phyloP scores from a whole-genome alignment of 352 stramenopile genomes.

The Globisporangium canariense region DNA sequence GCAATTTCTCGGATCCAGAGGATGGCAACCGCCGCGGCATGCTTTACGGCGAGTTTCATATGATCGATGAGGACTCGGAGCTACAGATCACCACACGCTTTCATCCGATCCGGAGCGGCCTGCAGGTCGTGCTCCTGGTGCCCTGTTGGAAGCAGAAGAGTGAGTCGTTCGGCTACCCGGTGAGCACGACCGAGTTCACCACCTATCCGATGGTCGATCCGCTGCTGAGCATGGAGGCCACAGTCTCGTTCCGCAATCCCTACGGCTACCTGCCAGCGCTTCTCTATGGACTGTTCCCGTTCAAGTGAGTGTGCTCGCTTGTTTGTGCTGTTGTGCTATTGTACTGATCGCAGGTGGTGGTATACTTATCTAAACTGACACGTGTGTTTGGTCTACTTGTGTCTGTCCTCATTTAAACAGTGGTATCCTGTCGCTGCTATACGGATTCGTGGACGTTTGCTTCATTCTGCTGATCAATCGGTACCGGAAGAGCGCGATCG shows the following conservation, averaged over 20 bases:
- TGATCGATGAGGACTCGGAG: conserved; percentile 31
- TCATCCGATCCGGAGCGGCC: conserved; percentile 37
- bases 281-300: conserved; percentile 78
- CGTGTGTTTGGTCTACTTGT: not conserved
- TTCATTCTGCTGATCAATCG: conserved; percentile 70
- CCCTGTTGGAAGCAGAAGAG: conserved; percentile 85
- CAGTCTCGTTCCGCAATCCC: conserved; percentile 71
- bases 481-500: conserved; percentile 68
- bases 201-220: conserved; percentile 74
- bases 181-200: conserved; percentile 65
- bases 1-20: conserved; percentile 52
- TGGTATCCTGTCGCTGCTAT: conserved; percentile 66
- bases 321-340: not conserved
- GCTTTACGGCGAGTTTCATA: conserved; percentile 60
- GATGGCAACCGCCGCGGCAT: conserved; percentile 34
- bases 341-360: conserved; percentile 6
- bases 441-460: conserved; percentile 58
- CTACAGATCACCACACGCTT: conserved; percentile 52
- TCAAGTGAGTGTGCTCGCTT: conserved; percentile 56
- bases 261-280: conserved; percentile 82
- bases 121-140: conserved; percentile 69
- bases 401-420: conserved; percentile 27
- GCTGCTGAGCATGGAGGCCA: conserved; percentile 56
- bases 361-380: not conserved
- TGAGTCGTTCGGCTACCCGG: conserved; percentile 71